These are phyloP conservation scores for Hibiscus tridactylites DNA, from an alignment of 345 rosid species.

Conservation along the genomic window DNA sequence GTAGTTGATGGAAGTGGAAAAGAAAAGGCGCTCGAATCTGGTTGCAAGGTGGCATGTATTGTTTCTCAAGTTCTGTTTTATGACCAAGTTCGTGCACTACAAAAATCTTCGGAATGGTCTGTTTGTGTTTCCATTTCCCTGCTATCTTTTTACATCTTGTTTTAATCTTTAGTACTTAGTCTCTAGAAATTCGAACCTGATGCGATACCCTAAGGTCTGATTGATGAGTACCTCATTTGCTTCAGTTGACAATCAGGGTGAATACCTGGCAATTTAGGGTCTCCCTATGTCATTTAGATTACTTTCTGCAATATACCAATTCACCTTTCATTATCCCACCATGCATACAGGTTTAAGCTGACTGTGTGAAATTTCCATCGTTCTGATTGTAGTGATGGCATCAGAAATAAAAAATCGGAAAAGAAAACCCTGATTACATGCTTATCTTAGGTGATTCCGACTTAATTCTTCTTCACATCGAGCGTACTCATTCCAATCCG, in stretches of 20 bases:
- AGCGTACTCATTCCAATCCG: too few relatives aligned
- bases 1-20: slow-evolving; percentile 86
- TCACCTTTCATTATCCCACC: neutral
- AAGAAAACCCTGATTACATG: too few relatives aligned
- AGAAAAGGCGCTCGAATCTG: slow-evolving; percentile 74
- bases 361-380: neutral
- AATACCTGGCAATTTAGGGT: neutral
- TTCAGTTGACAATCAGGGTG: neutral
- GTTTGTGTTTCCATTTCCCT: slow-evolving; percentile 8
- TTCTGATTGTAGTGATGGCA: too few relatives aligned
- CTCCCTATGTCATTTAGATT: neutral
- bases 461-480: too few relatives aligned
- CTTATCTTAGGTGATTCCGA: too few relatives aligned
- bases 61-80: slow-evolving; percentile 71
- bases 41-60: slow-evolving; percentile 80
- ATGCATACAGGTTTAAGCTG: neutral
- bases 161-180: neutral
- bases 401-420: too few relatives aligned
- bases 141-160: neutral
- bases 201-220: neutral
- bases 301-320: neutral
- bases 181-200: neutral
- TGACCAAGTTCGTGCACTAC: slow-evolving; percentile 67
- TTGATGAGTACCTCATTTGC: neutral
- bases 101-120: slow-evolving; percentile 71